phyloP scores from a whole-genome alignment of 192 early-diverging fungal genomes.

The Backusella tuberculispora region DNA sequence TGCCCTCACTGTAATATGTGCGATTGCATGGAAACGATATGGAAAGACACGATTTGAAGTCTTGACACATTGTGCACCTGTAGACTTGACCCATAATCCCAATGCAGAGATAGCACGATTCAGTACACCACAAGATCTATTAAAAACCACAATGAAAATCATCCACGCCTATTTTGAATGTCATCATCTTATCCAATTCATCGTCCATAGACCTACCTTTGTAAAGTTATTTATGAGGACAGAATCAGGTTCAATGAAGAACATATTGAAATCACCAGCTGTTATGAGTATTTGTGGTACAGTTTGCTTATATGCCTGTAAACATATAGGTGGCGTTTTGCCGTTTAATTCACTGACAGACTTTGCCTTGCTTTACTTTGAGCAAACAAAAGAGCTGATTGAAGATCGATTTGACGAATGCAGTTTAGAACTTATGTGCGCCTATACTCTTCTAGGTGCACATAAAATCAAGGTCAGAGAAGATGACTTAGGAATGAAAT shows the following conservation, averaged over 20 bases:
- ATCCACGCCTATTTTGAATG: slow-evolving; percentile 5
- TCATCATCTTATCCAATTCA: neutral
- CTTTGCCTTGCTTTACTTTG: neutral
- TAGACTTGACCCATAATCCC: neutral
- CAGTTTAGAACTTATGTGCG: neutral
- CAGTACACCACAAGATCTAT: neutral
- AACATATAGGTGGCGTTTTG: neutral
- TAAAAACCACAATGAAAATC: neutral
- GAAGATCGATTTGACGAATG: neutral
- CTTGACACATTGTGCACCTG: neutral
- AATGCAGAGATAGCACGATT: neutral
- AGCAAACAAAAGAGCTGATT: neutral
- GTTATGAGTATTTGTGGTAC: neutral
- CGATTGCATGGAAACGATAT: slow-evolving; percentile 1
- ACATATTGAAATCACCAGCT: neutral
- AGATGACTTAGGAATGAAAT: neutral
- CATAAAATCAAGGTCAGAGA: neutral
- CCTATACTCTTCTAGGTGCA: neutral
- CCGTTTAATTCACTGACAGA: neutral
- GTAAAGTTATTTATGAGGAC: neutral
- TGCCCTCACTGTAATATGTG: neutral
- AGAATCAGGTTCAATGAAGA: neutral
- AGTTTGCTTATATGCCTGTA: neutral
- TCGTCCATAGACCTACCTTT: slow-evolving; percentile 20
- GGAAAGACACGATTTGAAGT: slow-evolving; percentile 4